phyloP scores from a whole-genome alignment of 108 stramenopile species.

The Skeletonema tropicum region DNA sequence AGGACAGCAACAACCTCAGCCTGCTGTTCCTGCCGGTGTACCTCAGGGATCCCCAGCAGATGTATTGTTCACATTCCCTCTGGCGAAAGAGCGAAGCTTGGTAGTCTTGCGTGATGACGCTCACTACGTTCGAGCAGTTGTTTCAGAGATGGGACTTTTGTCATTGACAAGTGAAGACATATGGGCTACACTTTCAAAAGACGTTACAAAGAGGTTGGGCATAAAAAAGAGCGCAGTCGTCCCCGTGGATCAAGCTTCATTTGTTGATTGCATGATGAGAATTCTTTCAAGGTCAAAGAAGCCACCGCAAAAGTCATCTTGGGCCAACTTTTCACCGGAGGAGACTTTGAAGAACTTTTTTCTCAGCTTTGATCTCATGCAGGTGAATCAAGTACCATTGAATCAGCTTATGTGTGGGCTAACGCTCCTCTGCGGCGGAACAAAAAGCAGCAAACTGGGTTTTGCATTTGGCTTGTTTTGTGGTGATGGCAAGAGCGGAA shows the following conservation, averaged over 20 bases:
- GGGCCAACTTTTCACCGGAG: constrained; percentile 32
- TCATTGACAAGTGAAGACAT: constrained; percentile 65
- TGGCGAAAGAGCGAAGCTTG: constrained; percentile 78
- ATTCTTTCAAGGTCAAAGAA: constrained; percentile 52
- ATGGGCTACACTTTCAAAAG: constrained; percentile 55
- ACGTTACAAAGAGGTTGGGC: constrained; percentile 40
- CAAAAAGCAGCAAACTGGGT: constrained; percentile 85
- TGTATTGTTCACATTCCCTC: constrained; percentile 84
- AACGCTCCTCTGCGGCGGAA: constrained; percentile 83
- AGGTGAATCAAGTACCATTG: constrained; percentile 68
- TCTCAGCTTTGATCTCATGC: constrained; percentile 79
- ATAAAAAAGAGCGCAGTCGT: constrained; percentile 35
- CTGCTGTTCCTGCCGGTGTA: background rate
- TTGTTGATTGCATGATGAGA: constrained; percentile 76
- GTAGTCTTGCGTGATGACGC: constrained; percentile 86
- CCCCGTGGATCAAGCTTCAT: constrained; percentile 63
- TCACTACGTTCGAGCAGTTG: constrained; percentile 78
- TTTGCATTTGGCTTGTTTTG: constrained; percentile 88
- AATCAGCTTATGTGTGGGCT: constrained; percentile 91
- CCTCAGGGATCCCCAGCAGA: constrained; percentile 38
- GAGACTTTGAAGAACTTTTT: constrained; percentile 80
- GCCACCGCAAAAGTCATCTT: constrained; percentile 35
- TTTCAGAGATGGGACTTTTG: constrained; percentile 73
- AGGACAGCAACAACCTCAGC: constrained; percentile 4
- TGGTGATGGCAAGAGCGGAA: constrained; percentile 50